phyloP scores from a whole-genome alignment of 306 rosid genomes.

The Betula pendula region DNA sequence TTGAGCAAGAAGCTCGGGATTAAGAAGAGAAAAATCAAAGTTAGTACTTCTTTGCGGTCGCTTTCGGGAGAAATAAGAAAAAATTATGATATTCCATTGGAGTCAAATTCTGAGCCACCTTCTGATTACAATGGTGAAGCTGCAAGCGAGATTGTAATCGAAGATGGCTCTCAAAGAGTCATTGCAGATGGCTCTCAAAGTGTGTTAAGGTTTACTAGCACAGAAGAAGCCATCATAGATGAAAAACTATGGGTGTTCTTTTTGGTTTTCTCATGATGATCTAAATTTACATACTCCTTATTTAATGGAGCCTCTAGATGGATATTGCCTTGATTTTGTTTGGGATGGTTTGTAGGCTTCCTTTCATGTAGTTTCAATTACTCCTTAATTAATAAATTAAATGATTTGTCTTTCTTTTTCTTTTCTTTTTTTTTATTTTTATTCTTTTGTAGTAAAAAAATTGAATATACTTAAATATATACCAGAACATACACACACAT shows the following conservation, averaged over 20 bases:
- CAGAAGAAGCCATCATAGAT: slow-evolving; percentile 11
- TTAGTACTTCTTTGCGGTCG: neutral
- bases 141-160: neutral
- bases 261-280: slow-evolving; percentile 29
- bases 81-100: neutral
- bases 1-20: slow-evolving; percentile 57
- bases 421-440: neutral
- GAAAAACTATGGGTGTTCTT: slow-evolving; percentile 12
- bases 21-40: slow-evolving; percentile 31
- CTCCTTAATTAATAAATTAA: neutral
- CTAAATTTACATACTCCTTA: slow-evolving; percentile 4
- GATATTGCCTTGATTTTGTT: slow-evolving; percentile 25
- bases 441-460: too few species aligned
- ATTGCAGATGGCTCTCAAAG: neutral
- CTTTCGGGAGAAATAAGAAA: neutral
- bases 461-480: too few species aligned
- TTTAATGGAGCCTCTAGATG: slow-evolving; percentile 25
- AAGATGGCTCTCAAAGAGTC: neutral
- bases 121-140: neutral
- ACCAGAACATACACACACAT: too few species aligned
- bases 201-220: neutral
- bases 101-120: slow-evolving; percentile 2
- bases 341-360: slow-evolving; percentile 30
- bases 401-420: neutral
- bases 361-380: neutral